These are phyloP conservation scores for Tolypocladium nubicola DNA, from an alignment of 2,329 filamentous ascomycete species.

Conservation along the genomic window DNA sequence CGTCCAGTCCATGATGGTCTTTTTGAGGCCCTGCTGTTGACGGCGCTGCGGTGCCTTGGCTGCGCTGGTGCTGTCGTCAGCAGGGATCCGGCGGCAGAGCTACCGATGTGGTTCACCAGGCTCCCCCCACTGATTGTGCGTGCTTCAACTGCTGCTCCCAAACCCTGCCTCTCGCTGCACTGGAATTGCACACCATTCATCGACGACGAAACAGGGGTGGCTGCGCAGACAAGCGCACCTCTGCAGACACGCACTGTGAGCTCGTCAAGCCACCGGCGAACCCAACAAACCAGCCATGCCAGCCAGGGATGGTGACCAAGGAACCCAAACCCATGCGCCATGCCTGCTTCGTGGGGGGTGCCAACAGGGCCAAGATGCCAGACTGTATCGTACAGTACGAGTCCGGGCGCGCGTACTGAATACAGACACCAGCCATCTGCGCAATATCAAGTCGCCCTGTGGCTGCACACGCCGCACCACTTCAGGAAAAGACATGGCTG, in stretches of 20 bases:
- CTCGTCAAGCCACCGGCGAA: background rate
- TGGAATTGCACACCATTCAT: background rate
- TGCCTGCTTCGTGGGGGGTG: background rate
- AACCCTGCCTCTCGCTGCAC: background rate
- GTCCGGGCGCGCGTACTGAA: background rate
- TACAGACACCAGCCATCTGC: background rate
- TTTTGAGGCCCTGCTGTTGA: background rate
- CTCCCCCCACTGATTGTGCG: background rate
- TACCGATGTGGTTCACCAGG: constrained; percentile 2
- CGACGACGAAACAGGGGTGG: background rate
- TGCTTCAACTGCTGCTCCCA: background rate
- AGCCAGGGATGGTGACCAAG: constrained; percentile 3
- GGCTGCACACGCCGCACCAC: background rate
- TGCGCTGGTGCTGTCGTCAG: background rate
- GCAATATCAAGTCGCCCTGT: background rate
- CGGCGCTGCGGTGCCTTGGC: background rate
- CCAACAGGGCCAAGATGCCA: background rate
- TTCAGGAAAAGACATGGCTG: background rate
- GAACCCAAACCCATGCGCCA: constrained; percentile 3
- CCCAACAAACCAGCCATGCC: background rate
- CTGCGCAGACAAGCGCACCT: background rate
- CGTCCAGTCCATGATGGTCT: background rate
- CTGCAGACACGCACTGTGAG: background rate
- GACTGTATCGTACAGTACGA: background rate
- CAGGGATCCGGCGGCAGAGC: constrained; percentile 7